Conservation (phyloP, 768 basidiomycete species). For the Trametes punicea region DNA sequence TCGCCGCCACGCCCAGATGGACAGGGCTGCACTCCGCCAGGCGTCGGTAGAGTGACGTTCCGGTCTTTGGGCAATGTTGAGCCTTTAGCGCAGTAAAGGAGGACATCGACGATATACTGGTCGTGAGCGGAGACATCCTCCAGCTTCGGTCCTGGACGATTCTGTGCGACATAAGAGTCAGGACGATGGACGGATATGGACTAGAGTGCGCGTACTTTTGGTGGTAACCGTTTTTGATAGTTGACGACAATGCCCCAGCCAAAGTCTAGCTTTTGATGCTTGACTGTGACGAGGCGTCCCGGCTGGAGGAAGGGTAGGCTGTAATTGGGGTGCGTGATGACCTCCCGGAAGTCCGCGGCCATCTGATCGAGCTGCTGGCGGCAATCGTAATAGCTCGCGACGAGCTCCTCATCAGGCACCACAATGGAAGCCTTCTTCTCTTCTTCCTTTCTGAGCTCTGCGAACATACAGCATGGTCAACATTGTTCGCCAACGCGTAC, state of each 20-base stretch:
- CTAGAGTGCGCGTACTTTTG: slow-evolving; percentile 52
- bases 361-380: slow-evolving; percentile 93
- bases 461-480: background rate
- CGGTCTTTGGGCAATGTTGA: slow-evolving; percentile 59
- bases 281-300: slow-evolving; percentile 90
- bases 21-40: slow-evolving; percentile 76
- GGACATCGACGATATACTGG: slow-evolving; percentile 90
- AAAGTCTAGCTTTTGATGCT: slow-evolving; percentile 83
- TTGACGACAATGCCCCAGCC: slow-evolving; percentile 97
- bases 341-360: slow-evolving; percentile 81
- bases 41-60: slow-evolving; percentile 50
- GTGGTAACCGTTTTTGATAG: slow-evolving; percentile 81
- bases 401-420: slow-evolving; percentile 80
- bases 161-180: slow-evolving; percentile 36
- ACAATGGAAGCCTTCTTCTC: slow-evolving; percentile 55
- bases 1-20: slow-evolving; percentile 66
- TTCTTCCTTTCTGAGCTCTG: slow-evolving; percentile 78
- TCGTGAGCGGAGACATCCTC: slow-evolving; percentile 80
- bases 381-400: slow-evolving; percentile 88
- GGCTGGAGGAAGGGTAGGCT: slow-evolving; percentile 90
- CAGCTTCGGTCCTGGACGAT: slow-evolving; percentile 59
- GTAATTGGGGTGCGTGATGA: slow-evolving; percentile 94
- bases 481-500: background rate
- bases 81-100: slow-evolving; percentile 74
- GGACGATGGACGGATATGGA: background rate